Base-by-base conservation (phyloP, 352 stramenopile species). In the Hyaloperonospora arabidopsidis region DNA sequence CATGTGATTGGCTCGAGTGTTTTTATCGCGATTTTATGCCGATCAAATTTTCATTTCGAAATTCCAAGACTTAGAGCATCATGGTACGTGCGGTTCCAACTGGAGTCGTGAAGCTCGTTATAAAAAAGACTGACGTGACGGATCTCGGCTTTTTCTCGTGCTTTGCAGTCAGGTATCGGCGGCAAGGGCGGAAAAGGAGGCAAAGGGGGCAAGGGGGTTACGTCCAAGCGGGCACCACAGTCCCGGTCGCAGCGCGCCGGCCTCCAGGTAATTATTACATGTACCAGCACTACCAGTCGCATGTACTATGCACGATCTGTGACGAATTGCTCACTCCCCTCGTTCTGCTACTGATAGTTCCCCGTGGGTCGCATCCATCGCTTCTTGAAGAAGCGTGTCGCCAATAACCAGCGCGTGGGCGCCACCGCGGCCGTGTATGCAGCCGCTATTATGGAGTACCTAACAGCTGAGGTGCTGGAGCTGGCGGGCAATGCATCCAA, bases 391-490 rank as follows among this genome's bases (percentile, higher is more conserved):
- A 90, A 93, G 49, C 96, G 96, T 47, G 96, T 99, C 52, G 89
- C 97, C 43, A 95, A 98, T 66, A 96, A 97, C 69, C 96, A 99
- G 77, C 91, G 97, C 58, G 97, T 99, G 7, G 97, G 97, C 61
- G 97, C 97, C n/a, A 99, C 97, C 1, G 97, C 97, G 17, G 97
- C 97, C 40, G 97, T 99, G 46, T 99, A 99, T 80, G 97, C 97
- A 38, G 97, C 97, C n/a, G 97, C 97, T 23, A 99, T 99, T 74
- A 94, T 99, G 67, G 97, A 99, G 70, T 99, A 99, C 72, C 75
- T 99, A 45, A 99, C 96, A 12, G 97, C 97, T 5, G 97, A 99
- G 78, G 97, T 99, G 67, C 83, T 99, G 39, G 97, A 99, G 82
- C 84, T 99, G 34, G 97, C 97, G 36, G 97, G 95, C 32, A 98